These are phyloP conservation scores for Spinacia oleracea DNA, from an alignment of 179 eudicot species.

Conservation along the genomic window DNA sequence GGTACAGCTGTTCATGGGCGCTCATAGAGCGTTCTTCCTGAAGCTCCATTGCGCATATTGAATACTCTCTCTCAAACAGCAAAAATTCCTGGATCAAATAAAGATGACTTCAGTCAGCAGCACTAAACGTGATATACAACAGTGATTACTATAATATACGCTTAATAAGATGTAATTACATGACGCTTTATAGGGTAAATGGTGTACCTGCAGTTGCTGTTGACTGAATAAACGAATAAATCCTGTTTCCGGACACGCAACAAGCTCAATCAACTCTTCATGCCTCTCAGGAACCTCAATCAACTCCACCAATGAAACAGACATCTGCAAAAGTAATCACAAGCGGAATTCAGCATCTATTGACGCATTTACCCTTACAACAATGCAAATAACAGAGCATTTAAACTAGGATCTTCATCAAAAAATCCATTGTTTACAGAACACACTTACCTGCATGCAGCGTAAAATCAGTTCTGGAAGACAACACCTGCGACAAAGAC, in stretches of 20 bases:
- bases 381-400: too few species aligned
- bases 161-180: background rate
- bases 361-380: background rate
- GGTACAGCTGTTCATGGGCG: conserved; percentile 9
- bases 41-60: conserved; percentile 64
- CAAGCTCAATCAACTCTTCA: conserved; percentile 75
- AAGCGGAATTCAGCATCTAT: conserved; percentile 4
- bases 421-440: background rate
- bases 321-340: conserved; percentile 48
- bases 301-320: conserved; percentile 73
- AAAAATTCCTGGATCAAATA: conserved; percentile 66
- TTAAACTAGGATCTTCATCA: background rate
- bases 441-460: conserved; percentile 77
- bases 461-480: conserved; percentile 87
- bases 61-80: conserved; percentile 77
- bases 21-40: conserved; percentile 37
- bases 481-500: conserved; percentile 93
- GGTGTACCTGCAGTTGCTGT: conserved; percentile 79
- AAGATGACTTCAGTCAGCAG: conserved; percentile 6
- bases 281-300: conserved; percentile 61
- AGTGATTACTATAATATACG: background rate
- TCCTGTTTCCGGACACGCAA: conserved; percentile 67
- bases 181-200: background rate
- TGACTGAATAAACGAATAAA: conserved; percentile 73
- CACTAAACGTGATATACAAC: background rate